Evolutionary conservation across 2,329 filamentous ascomycete species (phyloP).

Genomic region (Dendryphion nanum): DNA sequence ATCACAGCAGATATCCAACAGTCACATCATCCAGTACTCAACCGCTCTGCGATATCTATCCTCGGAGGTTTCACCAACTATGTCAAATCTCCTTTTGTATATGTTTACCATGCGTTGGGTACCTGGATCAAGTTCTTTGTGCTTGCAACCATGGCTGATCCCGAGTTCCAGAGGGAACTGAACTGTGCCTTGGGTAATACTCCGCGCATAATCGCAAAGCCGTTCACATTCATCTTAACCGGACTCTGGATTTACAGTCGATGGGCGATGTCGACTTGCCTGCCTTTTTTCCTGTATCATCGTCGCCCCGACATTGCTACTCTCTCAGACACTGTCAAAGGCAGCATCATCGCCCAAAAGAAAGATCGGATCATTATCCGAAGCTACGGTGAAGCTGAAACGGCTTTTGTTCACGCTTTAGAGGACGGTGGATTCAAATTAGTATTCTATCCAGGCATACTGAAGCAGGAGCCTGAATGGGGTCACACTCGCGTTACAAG

Average conservation of each 20-base stretch:
- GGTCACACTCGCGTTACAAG: conserved; percentile 47
- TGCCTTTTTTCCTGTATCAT: conserved; percentile 51
- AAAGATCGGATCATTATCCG: conserved; percentile 49
- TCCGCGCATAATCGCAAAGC: conserved; percentile 35
- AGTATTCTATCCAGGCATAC: conserved; percentile 34
- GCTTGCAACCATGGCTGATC: conserved; percentile 52
- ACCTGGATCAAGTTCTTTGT: conserved; percentile 49
- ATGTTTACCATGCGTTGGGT: conserved; percentile 45
- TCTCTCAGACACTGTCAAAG: conserved; percentile 51
- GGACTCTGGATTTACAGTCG: conserved; percentile 51
- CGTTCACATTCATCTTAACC: conserved; percentile 43
- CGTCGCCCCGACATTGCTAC: conserved; percentile 48
- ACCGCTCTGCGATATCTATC: conserved; percentile 24
- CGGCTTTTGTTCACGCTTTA: conserved; percentile 47
- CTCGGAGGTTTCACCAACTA: conserved; percentile 21
- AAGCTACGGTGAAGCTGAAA: conserved; percentile 49
- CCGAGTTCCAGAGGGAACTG: conserved; percentile 53
- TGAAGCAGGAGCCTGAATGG: conserved; percentile 47
- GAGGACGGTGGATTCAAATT: conserved; percentile 39
- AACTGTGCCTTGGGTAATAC: conserved; percentile 43
- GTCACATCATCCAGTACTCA: conserved; percentile 29
- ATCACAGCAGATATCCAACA: conserved; percentile 32
- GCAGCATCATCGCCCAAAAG: conserved; percentile 48
- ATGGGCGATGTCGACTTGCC: conserved; percentile 41
- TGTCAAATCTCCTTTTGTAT: conserved; percentile 37